Percentiles rank a stretch among this genome's conserved stretches.
Evolutionary conservation across 148 eudicot species (phyloP).

Genomic region (Arctostaphylos glauca): DNA sequence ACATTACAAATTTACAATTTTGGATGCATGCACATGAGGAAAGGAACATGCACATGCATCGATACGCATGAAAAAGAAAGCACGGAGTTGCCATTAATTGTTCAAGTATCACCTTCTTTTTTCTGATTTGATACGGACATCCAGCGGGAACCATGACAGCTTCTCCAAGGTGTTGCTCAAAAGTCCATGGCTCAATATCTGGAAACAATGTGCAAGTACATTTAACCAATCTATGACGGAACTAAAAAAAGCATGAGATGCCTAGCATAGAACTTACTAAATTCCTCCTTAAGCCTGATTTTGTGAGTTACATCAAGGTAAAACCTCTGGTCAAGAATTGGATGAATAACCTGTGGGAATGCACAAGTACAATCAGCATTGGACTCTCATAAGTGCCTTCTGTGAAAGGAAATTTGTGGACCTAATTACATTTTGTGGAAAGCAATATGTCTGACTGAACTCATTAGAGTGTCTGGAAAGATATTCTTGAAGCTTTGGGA

Average conservation of each 20-base stretch:
- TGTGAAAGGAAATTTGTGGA: neutral
- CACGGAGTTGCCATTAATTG: neutral
- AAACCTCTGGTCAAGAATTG: conserved; percentile 71
- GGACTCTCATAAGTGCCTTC: conserved; percentile 13
- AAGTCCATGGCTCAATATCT: conserved; percentile 95
- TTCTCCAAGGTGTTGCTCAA: conserved; percentile 81
- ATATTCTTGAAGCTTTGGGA: conserved; percentile 73
- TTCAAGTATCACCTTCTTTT: conserved; percentile 54
- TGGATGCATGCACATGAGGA: neutral
- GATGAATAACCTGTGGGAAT: conserved; percentile 61
- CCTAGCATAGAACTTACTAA: conserved; percentile 42
- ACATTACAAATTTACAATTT: neutral
- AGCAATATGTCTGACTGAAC: conserved; percentile 26
- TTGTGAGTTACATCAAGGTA: conserved; percentile 76
- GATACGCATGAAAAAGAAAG: neutral
- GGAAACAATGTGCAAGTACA: conserved; percentile 7
- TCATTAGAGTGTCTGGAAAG: conserved; percentile 59
- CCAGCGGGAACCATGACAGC: conserved; percentile 97
- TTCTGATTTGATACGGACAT: conserved; percentile 81
- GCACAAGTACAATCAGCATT: conserved; percentile 15
- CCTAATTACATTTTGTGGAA: conserved; percentile 43
- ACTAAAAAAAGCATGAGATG: neutral
- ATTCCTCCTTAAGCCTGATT: conserved; percentile 79
- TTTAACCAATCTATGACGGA: neutral
- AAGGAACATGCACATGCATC: neutral